Evolutionary conservation across 345 rosid species (phyloP).

Genomic region (Conringia planisiliqua): DNA sequence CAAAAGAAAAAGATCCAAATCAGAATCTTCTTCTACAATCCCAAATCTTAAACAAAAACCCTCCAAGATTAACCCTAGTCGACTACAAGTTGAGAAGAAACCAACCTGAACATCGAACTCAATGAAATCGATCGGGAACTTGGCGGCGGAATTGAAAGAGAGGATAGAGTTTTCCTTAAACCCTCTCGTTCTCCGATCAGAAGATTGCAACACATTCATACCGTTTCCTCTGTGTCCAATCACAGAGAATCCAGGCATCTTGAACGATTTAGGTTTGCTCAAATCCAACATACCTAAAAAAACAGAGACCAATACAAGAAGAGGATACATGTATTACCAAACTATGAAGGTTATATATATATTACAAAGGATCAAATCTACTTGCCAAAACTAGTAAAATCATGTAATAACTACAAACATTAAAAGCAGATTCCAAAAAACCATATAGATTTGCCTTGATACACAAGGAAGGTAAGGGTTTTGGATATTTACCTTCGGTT

Average conservation of each 20-base stretch:
- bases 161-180: conserved; percentile 74
- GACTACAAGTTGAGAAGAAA: not conserved
- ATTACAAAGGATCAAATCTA: not conserved
- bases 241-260: conserved; percentile 61
- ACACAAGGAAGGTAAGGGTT: not conserved
- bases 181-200: conserved; percentile 61
- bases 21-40: conserved; percentile 13
- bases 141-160: conserved; percentile 78
- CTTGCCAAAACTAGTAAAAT: not conserved
- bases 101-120: conserved; percentile 99
- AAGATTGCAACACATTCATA: conserved; percentile 63
- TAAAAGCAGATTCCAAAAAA: not conserved
- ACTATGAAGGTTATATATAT: not conserved
- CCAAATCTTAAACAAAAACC: not conserved
- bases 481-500: conserved; percentile 16
- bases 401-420: not conserved
- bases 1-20: not conserved
- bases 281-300: conserved; percentile 3
- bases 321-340: not conserved
- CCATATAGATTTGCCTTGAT: not conserved
- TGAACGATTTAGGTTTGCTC: conserved; percentile 42
- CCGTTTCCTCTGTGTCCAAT: conserved; percentile 94
- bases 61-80: not conserved
- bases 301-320: not conserved
- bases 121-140: conserved; percentile 66